Conservation (phyloP, 2,329 filamentous ascomycete genomes). For the Pestalotiopsis sp. region DNA sequence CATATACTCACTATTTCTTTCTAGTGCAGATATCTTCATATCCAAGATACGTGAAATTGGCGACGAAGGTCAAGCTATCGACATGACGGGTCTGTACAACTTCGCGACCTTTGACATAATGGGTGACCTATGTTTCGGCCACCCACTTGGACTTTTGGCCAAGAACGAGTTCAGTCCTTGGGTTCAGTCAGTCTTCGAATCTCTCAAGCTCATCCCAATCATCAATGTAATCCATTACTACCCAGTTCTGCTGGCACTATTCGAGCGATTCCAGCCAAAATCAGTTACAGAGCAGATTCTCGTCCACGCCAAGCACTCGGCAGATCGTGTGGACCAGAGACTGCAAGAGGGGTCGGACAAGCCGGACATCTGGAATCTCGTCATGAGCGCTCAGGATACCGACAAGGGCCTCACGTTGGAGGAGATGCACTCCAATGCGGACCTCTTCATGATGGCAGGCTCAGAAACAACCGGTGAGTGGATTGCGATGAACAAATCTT, state of each 20-base stretch:
- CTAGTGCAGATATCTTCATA: constrained; percentile 36
- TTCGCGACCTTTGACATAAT: constrained; percentile 25
- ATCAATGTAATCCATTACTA: constrained; percentile 21
- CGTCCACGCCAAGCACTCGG: constrained; percentile 17
- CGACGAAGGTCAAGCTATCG: constrained; percentile 16
- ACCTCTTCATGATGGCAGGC: constrained; percentile 18
- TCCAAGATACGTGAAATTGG: constrained; percentile 35
- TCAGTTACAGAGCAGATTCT: constrained; percentile 19
- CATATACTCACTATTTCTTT: background rate
- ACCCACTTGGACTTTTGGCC: constrained; percentile 19
- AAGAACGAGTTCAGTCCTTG: constrained; percentile 23
- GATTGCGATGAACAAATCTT: constrained; percentile 16
- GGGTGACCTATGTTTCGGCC: constrained; percentile 24
- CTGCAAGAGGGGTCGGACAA: constrained; percentile 22
- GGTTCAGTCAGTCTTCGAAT: constrained; percentile 23
- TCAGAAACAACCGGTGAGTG: constrained; percentile 16
- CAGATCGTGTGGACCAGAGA: constrained; percentile 29
- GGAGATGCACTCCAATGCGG: constrained; percentile 20
- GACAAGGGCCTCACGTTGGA: constrained; percentile 14
- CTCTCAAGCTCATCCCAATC: constrained; percentile 24
- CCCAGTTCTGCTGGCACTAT: constrained; percentile 19
- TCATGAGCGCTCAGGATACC: constrained; percentile 18
- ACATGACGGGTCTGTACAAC: constrained; percentile 22
- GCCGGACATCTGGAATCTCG: constrained; percentile 25
- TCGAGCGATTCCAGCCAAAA: constrained; percentile 22